These are phyloP conservation scores for Evernia prunastri DNA, from an alignment of 495 filamentous ascomycete species.

Conservation along the genomic window DNA sequence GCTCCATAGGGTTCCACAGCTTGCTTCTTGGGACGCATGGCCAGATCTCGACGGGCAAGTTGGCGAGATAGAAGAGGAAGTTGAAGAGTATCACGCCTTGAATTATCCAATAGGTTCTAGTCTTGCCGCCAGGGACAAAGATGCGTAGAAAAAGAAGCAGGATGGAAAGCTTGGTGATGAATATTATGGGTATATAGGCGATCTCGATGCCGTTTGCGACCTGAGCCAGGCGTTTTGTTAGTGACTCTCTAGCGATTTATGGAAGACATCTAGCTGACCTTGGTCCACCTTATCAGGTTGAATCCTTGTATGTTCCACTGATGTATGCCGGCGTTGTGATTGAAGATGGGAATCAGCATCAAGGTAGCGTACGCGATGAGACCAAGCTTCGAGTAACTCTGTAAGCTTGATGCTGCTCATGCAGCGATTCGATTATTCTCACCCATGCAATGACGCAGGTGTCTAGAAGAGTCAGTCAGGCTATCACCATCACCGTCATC, in stretches of 20 bases:
- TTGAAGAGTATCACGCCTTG: conserved; percentile 9
- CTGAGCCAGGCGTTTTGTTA: not conserved
- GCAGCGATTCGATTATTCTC: not conserved
- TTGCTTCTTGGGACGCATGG: conserved; percentile 9
- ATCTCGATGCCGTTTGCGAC: conserved; percentile 8
- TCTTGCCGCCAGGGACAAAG: conserved; percentile 9
- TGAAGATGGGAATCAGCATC: conserved; percentile 1
- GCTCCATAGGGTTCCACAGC: conserved; percentile 6
- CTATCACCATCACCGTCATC: not conserved
- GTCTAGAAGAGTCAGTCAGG: not conserved
- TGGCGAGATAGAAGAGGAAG: conserved; percentile 16
- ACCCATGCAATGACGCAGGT: conserved; percentile 13
- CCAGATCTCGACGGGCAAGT: conserved; percentile 9
- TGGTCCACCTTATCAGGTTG: conserved; percentile 15
- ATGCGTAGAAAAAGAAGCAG: conserved; percentile 1
- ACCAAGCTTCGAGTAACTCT: not conserved
- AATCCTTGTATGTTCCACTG: conserved; percentile 21
- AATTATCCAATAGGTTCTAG: conserved; percentile 12
- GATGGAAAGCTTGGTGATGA: conserved; percentile 21
- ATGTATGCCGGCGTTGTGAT: conserved; percentile 14
- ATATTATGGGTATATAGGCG: conserved; percentile 13
- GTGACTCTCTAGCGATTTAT: not conserved
- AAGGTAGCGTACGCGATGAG: conserved; percentile 5
- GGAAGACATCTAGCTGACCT: not conserved
- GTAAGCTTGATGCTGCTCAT: not conserved